Conservation (phyloP, 148 eudicot species). For the Fagopyrum homotropicum region DNA sequence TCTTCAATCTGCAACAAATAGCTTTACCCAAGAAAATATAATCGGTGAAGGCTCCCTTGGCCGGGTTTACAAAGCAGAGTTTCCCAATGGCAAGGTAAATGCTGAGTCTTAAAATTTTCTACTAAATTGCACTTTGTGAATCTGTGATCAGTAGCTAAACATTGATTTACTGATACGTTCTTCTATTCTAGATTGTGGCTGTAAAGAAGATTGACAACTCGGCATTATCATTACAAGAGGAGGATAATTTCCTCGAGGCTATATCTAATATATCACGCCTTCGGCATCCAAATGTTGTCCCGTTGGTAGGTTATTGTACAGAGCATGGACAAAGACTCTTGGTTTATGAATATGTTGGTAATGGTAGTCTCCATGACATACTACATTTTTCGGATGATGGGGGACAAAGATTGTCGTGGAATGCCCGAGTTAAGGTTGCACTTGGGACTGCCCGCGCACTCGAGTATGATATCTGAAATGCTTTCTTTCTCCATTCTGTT, state of each 20-base stretch:
- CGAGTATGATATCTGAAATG: conserved; percentile 44
- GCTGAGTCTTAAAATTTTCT: conserved; percentile 1
- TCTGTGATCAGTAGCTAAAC: not conserved
- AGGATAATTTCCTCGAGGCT: conserved; percentile 95
- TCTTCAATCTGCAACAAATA: conserved; percentile 89
- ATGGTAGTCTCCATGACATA: conserved; percentile 87
- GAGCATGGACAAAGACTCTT: conserved; percentile 93
- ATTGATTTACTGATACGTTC: conserved; percentile 5
- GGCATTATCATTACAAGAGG: conserved; percentile 89
- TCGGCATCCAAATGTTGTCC: conserved; percentile 82
- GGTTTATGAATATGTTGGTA: conserved; percentile 70
- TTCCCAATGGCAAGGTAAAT: conserved; percentile 89
- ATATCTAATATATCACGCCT: conserved; percentile 92
- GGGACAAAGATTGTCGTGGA: conserved; percentile 74
- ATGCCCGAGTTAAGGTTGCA: conserved; percentile 83
- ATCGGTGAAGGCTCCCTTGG: conserved; percentile 98
- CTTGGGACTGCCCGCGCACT: conserved; percentile 99
- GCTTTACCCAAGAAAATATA: conserved; percentile 90
- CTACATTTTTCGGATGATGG: conserved; percentile 88
- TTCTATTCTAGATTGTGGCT: conserved; percentile 52
- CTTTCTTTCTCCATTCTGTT: not conserved
- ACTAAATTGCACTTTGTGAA: not conserved
- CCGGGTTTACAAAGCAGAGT: conserved; percentile 92
- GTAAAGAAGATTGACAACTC: conserved; percentile 91
- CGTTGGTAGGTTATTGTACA: conserved; percentile 76